Base-by-base conservation (phyloP, 2,329 filamentous ascomycete species). In the Ascochyta clinopodiicola region DNA sequence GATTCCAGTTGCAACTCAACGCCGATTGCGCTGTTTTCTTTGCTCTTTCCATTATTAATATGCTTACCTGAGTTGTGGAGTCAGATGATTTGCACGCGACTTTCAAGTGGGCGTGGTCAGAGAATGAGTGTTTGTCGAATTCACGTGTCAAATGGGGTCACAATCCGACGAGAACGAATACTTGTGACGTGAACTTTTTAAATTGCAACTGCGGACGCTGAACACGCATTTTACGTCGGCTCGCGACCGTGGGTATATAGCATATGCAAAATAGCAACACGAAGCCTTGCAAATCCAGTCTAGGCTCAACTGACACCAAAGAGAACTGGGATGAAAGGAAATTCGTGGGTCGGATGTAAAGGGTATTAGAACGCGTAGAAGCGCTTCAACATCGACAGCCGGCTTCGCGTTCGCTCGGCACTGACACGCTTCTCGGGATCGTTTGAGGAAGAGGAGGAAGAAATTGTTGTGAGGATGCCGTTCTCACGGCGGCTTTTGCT, bases 221-320 rank as follows among this genome's bases (percentile, higher is more conserved):
- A 27, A 34, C 13, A 27, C 38, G 38, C 44, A 38, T 53, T 53
- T 39, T n/a, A 34, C 34, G 39, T 54, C 44, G 39, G 44, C 39
- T 21, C 22, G 51, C 44, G 51, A 54, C 51, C 32, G 39, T 44
- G 63, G 63, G 63, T 66, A 66, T 66, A 62, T 52, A 63, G 57
- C 62, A 56, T 39, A 44, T 51, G 38, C 35, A 45, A 48, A 31
- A 17, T 29, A 53, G 24, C 27, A 45, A 56, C 53, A 44, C 29
- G 21, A 35, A 50, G n/a, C 39, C 56, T 43, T 35, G 3, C 34
- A 5, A 17, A 37, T 17, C 10, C 31, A 25, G n/a, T 22, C n/a
- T 27, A 12, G 8, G 13, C 40, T 12, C 13, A n/a, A 15, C 13
- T 15, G 15, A 39, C 13, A 34, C 1, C 15, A 17, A 35, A 36